A percentile compares a stretch with the other conserved stretches of the same genome.
Evolutionary conservation across 768 basidiomycete species (phyloP).

Genomic region (Tricholomella constricta): DNA sequence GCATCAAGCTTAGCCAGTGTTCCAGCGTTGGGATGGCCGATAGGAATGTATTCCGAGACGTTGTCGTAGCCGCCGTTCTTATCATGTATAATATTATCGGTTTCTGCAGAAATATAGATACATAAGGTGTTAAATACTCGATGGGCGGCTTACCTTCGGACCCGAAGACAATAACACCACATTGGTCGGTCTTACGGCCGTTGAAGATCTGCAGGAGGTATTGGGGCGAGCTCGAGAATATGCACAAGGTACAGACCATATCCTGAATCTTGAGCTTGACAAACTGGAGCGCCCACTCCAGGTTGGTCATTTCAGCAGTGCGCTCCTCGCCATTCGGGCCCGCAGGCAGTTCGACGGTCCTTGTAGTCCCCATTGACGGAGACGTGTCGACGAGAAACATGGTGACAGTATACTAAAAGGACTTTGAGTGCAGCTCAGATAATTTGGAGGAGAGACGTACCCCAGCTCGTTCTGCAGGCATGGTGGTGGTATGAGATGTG

Average conservation of each 20-base stretch:
- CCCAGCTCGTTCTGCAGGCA: constrained; percentile 81
- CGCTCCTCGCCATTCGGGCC: constrained; percentile 52
- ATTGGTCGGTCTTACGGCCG: constrained; percentile 91
- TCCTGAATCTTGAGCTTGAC: constrained; percentile 91
- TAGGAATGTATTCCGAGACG: constrained; percentile 69
- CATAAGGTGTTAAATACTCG: neutral
- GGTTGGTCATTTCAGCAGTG: constrained; percentile 66
- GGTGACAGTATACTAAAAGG: constrained; percentile 72
- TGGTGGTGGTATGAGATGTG: constrained; percentile 34
- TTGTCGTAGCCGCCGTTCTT: constrained; percentile 72
- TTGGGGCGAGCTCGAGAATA: neutral
- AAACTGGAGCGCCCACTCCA: constrained; percentile 83
- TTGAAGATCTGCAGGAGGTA: constrained; percentile 70
- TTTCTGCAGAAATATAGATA: constrained; percentile 42
- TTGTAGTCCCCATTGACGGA: constrained; percentile 74
- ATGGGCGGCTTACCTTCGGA: constrained; percentile 56
- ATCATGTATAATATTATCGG: constrained; percentile 63
- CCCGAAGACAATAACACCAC: constrained; percentile 89
- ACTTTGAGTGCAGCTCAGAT: constrained; percentile 15
- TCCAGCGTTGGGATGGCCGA: constrained; percentile 62
- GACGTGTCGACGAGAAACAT: constrained; percentile 92
- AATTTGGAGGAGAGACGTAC: constrained; percentile 41
- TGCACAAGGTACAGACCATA: constrained; percentile 53
- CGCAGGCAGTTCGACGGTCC: constrained; percentile 56
- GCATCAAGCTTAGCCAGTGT: constrained; percentile 69